A percentile compares a stretch with the other conserved stretches of the same genome.
Conservation (phyloP, 2,329 filamentous ascomycete species). For the Exophiala sp. region DNA sequence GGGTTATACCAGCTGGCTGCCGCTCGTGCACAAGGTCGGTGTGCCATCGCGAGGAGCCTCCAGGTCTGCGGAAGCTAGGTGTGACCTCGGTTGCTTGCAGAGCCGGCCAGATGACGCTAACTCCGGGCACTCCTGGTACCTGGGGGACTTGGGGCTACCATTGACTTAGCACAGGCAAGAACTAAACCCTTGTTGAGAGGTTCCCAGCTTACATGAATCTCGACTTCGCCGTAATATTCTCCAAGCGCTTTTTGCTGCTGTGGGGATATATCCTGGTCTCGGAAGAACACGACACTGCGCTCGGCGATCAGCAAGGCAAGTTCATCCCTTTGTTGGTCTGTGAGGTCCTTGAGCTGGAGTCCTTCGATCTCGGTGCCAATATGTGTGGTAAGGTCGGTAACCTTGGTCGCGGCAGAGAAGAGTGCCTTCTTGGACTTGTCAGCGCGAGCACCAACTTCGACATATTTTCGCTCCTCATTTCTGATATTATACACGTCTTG, state of each 20-base stretch:
- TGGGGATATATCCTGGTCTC: constrained; percentile 47
- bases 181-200: constrained; percentile 42
- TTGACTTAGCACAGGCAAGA: constrained; percentile 48
- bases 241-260: constrained; percentile 34
- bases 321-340: constrained; percentile 62
- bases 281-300: constrained; percentile 51
- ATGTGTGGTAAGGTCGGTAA: constrained; percentile 51
- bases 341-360: constrained; percentile 51
- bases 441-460: constrained; percentile 63
- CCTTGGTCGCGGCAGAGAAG: constrained; percentile 33
- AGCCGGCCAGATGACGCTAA: constrained; percentile 57
- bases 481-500: constrained; percentile 68
- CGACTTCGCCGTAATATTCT: constrained; percentile 39
- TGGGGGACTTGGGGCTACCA: constrained; percentile 59
- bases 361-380: constrained; percentile 43
- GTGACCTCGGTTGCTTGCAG: constrained; percentile 55
- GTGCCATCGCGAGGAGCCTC: constrained; percentile 53
- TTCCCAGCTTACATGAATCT: constrained; percentile 45
- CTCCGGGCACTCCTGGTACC: constrained; percentile 48
- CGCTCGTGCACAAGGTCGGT: constrained; percentile 55
- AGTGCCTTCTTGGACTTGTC: constrained; percentile 45
- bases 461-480: constrained; percentile 52
- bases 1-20: constrained; percentile 53
- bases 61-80: constrained; percentile 62
- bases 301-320: constrained; percentile 52